These are phyloP conservation scores for Gaeumannomyces tritici DNA, from an alignment of 2,329 filamentous ascomycete genomes.

Conservation along the genomic window DNA sequence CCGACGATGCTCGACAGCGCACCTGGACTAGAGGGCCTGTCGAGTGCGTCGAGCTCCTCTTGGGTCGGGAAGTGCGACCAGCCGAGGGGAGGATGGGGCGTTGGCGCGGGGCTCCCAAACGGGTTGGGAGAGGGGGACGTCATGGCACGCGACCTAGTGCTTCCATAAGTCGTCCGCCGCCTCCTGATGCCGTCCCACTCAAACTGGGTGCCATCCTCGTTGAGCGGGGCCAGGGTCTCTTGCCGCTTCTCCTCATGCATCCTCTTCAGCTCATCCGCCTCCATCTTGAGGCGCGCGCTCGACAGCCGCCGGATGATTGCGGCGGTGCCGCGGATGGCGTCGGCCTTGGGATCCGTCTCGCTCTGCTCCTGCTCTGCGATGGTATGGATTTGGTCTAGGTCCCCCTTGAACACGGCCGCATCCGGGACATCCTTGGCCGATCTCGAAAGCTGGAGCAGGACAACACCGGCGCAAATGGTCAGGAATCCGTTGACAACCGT, in stretches of 20 bases:
- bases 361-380: conserved; percentile 92
- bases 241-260: conserved; percentile 68
- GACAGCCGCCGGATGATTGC: conserved; percentile 82
- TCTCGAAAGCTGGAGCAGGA: conserved; percentile 91
- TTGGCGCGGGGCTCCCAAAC: conserved; percentile 24
- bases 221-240: conserved; percentile 64
- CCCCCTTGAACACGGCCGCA: conserved; percentile 80
- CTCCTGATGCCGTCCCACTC: conserved; percentile 90
- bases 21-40: conserved; percentile 35
- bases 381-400: conserved; percentile 89
- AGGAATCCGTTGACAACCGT: conserved; percentile 92
- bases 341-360: conserved; percentile 93
- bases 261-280: conserved; percentile 68
- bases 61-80: conserved; percentile 76
- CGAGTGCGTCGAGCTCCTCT: conserved; percentile 47
- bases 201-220: conserved; percentile 61
- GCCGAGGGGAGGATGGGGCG: conserved; percentile 65
- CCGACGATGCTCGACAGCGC: conserved; percentile 48
- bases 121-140: conserved; percentile 17
- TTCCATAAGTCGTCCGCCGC: conserved; percentile 46
- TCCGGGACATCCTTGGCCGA: conserved; percentile 97
- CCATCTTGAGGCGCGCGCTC: conserved; percentile 62
- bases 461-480: conserved; percentile 85
- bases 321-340: conserved; percentile 85
- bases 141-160: conserved; percentile 25